These are phyloP conservation scores for Flaveria ramosissima DNA, from an alignment of 129 eudicot genomes.

Conservation along the genomic window DNA sequence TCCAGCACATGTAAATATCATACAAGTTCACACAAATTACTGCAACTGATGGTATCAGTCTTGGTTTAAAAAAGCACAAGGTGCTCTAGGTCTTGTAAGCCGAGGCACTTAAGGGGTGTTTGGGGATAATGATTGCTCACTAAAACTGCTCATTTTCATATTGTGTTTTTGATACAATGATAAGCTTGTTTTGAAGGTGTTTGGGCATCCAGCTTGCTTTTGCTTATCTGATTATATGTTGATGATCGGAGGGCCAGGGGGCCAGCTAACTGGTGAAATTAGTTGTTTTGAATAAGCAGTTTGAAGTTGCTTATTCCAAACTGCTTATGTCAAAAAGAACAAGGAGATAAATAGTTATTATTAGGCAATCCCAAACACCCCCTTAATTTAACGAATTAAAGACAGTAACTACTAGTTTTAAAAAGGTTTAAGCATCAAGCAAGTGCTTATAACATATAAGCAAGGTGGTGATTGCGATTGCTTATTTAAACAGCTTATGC, in stretches of 20 bases:
- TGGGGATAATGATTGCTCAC: neutral
- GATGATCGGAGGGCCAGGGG: neutral
- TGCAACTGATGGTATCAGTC: neutral
- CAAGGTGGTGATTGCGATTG: neutral
- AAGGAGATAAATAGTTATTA: neutral
- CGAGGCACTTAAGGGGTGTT: neutral
- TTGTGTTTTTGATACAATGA: neutral
- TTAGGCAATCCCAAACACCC: neutral
- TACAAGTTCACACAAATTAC: neutral
- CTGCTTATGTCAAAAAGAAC: neutral
- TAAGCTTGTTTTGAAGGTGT: neutral
- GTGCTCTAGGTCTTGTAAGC: too few species aligned
- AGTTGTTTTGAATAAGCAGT: neutral
- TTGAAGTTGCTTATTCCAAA: neutral
- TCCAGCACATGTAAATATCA: constrained; percentile 1
- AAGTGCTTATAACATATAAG: neutral
- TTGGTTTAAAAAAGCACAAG: too few species aligned
- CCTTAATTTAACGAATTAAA: neutral
- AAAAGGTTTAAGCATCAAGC: constrained; percentile 3
- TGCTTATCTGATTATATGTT: neutral
- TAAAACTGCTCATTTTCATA: neutral
- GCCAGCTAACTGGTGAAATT: too few species aligned
- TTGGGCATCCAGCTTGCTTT: neutral
- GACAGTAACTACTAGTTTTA: neutral
- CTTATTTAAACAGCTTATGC: neutral